Evolutionary conservation across 169 alveolate genomes (phyloP), one percentile per base, ranked within the genome.

Genomic region (Babesia microti): DNA sequence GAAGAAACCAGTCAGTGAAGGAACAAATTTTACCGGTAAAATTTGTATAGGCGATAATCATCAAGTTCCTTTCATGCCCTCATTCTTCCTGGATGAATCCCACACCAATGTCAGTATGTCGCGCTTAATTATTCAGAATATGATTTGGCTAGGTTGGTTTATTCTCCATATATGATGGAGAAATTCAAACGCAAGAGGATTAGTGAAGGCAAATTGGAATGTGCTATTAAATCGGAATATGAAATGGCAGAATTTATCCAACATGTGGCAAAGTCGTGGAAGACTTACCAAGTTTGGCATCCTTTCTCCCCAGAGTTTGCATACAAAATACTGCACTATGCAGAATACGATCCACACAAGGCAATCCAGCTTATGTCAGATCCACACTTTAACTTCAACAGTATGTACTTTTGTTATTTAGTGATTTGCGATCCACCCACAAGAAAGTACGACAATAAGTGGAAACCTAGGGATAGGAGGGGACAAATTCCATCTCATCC

Each of bases 271-370:
- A 72, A 79, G 52, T 78, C 51, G 60, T 82, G 90, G 90, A 82
- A 78, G 59, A 74, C 59, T 46, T 72, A 69, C 33, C 83, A 81
- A 6, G 90, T 88, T 7, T 82, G 90, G 90, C 90, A 82, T 46
- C 90, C 90, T 17, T 82, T 82, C 44, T 71, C 87, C 42, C 90
- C 90, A 2, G 90, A 82, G 72, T 82, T 78, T 28, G 90, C 90
- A 22, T 82, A 67, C 66, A 82, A 82, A 45, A 61, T 82, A 30
- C 65, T 82, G 50, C 90, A 82, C 60, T 75, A 61, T 32, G 87
- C 84, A 7, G 90, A 75, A 29, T 82, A 82, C 55, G 87, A 82
- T 58, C 90, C 90, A 6, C 71, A 68, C 17, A 74, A 52, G 57
- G 90, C 90, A 12, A 40, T 82, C 45, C 76, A 74, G 66, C 42